phyloP scores from a whole-genome alignment of 2,329 filamentous ascomycete species.

The Alternaria consortialis region DNA sequence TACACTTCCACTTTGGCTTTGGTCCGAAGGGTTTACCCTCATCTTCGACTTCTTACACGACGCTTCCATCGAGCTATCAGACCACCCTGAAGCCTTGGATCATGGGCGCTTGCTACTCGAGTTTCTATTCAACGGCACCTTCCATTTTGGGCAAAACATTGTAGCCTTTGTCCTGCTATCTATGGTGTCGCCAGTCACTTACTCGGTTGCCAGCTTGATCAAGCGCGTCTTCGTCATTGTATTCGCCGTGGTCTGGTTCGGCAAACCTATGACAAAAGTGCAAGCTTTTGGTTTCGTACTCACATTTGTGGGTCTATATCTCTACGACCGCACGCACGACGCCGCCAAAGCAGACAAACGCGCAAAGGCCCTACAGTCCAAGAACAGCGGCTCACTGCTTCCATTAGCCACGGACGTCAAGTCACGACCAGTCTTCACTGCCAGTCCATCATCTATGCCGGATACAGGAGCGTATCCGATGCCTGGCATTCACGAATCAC shows the following conservation, averaged over 20 bases:
- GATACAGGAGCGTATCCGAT: slow-evolving; percentile 44
- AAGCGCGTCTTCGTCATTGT: slow-evolving; percentile 98
- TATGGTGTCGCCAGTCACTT: slow-evolving; percentile 94
- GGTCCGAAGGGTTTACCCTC: slow-evolving; percentile 83
- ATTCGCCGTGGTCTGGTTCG: slow-evolving; percentile 95
- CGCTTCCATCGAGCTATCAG: slow-evolving; percentile 78
- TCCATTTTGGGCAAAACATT: slow-evolving; percentile 96
- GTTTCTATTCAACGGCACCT: slow-evolving; percentile 95
- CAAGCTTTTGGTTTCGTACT: slow-evolving; percentile 87
- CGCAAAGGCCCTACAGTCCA: slow-evolving; percentile 70
- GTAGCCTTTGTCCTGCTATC: slow-evolving; percentile 92
- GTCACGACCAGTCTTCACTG: slow-evolving; percentile 48
- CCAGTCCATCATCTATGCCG: slow-evolving; percentile 50
- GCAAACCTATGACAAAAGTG: slow-evolving; percentile 81
- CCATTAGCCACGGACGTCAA: slow-evolving; percentile 64
- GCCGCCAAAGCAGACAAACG: slow-evolving; percentile 86
- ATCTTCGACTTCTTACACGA: slow-evolving; percentile 81
- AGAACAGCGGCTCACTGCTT: slow-evolving; percentile 70
- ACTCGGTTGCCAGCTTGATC: slow-evolving; percentile 93
- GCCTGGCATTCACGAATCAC: slow-evolving; percentile 34
- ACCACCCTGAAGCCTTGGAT: slow-evolving; percentile 76
- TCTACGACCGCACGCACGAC: slow-evolving; percentile 93
- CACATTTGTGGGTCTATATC: slow-evolving; percentile 90
- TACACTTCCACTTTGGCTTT: slow-evolving; percentile 91
- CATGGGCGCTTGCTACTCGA: slow-evolving; percentile 74